phyloP scores from a whole-genome alignment of 306 rosid species.

The Quillaja saponaria region DNA sequence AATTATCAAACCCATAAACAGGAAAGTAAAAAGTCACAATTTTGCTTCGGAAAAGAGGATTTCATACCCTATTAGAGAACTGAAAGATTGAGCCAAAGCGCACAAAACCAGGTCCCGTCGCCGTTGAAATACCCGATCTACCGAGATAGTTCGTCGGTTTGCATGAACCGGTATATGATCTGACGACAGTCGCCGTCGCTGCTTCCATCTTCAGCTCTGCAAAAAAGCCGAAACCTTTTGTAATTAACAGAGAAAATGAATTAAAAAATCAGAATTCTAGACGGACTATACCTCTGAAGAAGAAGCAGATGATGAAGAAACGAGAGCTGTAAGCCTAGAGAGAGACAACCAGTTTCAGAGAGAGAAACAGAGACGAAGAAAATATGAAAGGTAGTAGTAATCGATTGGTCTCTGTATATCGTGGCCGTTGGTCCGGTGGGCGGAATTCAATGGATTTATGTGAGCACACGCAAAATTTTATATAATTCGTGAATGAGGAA shows the following conservation, averaged over 20 bases:
- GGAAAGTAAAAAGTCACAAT: not conserved
- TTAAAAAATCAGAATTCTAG: too few species aligned
- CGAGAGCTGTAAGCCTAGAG: constrained; percentile 9
- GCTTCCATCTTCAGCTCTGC: constrained; percentile 59
- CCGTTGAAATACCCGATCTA: constrained; percentile 37
- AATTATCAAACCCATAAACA: constrained; percentile 7
- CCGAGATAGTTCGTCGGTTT: constrained; percentile 25
- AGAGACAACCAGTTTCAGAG: not conserved
- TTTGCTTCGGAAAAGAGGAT: not conserved
- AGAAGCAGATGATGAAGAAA: constrained; percentile 11
- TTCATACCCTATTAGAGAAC: constrained; percentile 52
- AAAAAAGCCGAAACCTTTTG: constrained; percentile 10
- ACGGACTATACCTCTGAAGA: constrained; percentile 9
- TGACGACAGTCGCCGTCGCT: constrained; percentile 41
- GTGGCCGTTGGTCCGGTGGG: not conserved
- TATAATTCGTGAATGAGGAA: not conserved
- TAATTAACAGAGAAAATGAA: not conserved
- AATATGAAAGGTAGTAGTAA: too few species aligned
- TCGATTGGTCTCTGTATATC: too few species aligned
- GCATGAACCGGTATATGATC: constrained; percentile 39
- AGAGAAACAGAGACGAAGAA: not conserved
- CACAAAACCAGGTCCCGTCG: constrained; percentile 31
- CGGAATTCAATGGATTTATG: too few species aligned
- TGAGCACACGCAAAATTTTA: not conserved
- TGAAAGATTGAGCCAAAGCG: constrained; percentile 33